Evolutionary conservation across 1,284 basidiomycete genomes (phyloP), one percentile per base, ranked within the genome.

Genomic region (Leccinum insolens): DNA sequence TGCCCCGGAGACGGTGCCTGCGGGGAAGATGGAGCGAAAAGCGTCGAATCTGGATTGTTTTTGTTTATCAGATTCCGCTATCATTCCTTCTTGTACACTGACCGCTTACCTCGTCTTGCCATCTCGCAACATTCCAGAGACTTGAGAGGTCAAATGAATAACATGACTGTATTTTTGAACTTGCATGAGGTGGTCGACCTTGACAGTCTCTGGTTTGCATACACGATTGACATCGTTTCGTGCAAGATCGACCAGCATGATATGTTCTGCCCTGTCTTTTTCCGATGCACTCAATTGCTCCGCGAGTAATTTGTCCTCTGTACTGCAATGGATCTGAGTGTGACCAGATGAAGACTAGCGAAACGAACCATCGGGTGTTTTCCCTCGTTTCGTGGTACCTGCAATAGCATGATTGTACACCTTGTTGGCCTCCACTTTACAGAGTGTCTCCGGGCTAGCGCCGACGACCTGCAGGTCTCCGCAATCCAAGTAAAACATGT

Each of bases 171-270:
- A 99, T 80, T 94, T 97, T 79, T 99, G 95, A 22, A 99, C 81
- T 70, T 85, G 84, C 95, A 99, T 98, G 66, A 99, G 86, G 69
- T 95, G 90, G 80, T 99, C 98, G 28, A 99, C 96, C 75, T 96
- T 93, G 74, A 99, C 97, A 0, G 97, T 98, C 77, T 90, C 88
- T 6, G 98, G 96, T 73, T 95, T 89, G 85, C 97, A 99, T 28
- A 99, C 95, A 25, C 98, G 90, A 79, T 98, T 99, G 71, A 99
- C 96, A 77, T 99, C 98, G 83, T 99, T 99, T n/a, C 98, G 86
- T 7, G 98, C 98, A 68, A 99, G 86, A 80, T 99, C 98, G 66
- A 99, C 96, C 65, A 99, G 88, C 98, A 99, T 99, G 78, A 99
- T 96, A 77, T 99, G 97, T 78, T 99, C 98, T 31, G 98, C 96